Evolutionary conservation across 495 filamentous ascomycete species (phyloP), one percentile per base, ranked within the genome.

Genomic region (Viridothelium virens): DNA sequence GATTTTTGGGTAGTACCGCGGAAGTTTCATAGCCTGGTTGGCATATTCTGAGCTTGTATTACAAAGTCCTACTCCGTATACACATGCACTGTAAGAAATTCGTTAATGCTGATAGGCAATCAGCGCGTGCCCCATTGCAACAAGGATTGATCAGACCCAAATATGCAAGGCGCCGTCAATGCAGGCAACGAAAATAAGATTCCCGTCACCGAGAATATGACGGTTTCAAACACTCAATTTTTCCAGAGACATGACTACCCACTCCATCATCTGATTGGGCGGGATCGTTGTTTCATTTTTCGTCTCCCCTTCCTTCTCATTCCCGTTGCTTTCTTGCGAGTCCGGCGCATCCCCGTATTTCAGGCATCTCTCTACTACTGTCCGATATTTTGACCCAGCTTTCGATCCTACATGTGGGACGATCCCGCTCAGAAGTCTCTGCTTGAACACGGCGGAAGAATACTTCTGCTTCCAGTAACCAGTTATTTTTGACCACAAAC

Each of bases 341-440:
- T 59, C 53, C 3, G 18, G 6, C 11, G 6, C 53, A 36, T 59
- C 53, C 31, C 53, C 53, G 39, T 66, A 70, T 18, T 47, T 53
- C 4, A 76, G 48, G 56, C 74, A 75, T 4, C 68, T 62, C 64
- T 73, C 73, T 12, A 75, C 72, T 33, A 77, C 69, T 18, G 70
- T 66, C 56, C 67, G 66, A 68, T 75, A 75, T 41, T 66, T 34
- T 37, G 61, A 48, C 11, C 74, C 74, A 31, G 72, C 69, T 64
- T 75, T 77, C 62, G 67, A 70, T n/a, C 72, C 72, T n/a, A 77
- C 67, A 25, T 63, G 66, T 1, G 73, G 73, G 3, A 76, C 72
- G 31, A 73, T 62, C 18, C 67, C 67, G 5, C 61, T 47, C n/a
- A 73, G 61, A 56, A 77, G 67, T 61, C 70, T 77, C 33, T 75